These are phyloP conservation scores for Knoxdaviesia proteae DNA, from an alignment of 2,329 filamentous ascomycete species.

Conservation along the genomic window DNA sequence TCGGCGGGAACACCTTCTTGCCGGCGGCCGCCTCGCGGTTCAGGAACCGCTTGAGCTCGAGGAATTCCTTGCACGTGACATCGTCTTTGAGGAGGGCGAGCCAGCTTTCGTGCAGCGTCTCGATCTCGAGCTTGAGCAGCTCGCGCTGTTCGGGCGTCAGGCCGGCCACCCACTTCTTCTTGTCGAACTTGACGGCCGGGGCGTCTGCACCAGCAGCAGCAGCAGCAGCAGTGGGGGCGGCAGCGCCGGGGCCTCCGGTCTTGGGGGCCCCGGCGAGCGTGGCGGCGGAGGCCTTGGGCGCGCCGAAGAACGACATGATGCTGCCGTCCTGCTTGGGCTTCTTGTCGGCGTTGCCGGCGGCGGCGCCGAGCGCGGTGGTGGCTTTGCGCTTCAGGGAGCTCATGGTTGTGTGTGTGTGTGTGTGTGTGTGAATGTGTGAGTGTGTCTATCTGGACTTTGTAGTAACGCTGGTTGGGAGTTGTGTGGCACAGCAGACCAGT, in stretches of 20 bases:
- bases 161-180: conserved; percentile 68
- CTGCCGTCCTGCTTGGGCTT: conserved; percentile 54
- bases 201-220: conserved; percentile 9
- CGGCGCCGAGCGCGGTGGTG: conserved; percentile 14
- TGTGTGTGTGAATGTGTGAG: neutral
- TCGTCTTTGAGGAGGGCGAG: conserved; percentile 76
- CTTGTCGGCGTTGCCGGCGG: conserved; percentile 31
- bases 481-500: neutral
- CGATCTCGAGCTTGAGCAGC: conserved; percentile 72
- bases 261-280: conserved; percentile 11
- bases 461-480: neutral
- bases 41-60: conserved; percentile 74
- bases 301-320: conserved; percentile 78
- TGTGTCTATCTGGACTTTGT: neutral
- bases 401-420: conserved; percentile 15
- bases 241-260: conserved; percentile 5
- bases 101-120: conserved; percentile 84
- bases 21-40: conserved; percentile 53
- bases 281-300: conserved; percentile 31
- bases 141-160: conserved; percentile 65
- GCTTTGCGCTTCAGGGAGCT: conserved; percentile 48
- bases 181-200: conserved; percentile 48
- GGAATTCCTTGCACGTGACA: conserved; percentile 55
- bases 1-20: conserved; percentile 70
- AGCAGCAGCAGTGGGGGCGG: conserved; percentile 1